A percentile compares a stretch with the other conserved stretches of the same genome.
Evolutionary conservation across 805 yeast genomes (phyloP).

Genomic region (Komagataella pseudopastoris): DNA sequence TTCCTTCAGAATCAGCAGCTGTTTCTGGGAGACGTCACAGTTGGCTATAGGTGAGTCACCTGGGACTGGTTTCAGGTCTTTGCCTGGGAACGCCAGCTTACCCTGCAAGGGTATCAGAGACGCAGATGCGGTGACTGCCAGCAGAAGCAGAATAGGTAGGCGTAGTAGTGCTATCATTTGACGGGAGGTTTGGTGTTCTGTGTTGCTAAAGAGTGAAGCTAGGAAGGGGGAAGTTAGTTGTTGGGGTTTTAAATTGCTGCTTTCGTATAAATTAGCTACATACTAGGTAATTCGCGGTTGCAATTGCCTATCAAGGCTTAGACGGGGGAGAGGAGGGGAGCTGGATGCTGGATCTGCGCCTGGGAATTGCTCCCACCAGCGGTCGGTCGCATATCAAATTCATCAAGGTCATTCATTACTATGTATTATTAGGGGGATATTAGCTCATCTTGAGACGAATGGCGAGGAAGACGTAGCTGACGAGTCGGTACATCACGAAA

Average conservation of each 20-base stretch:
- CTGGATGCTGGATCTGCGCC: too few relatives aligned
- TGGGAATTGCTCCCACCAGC: too few relatives aligned
- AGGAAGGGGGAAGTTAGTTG: not conserved
- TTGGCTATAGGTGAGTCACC: conserved; percentile 79
- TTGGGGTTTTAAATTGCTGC: not conserved
- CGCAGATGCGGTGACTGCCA: not conserved
- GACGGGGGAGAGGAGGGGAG: too few relatives aligned
- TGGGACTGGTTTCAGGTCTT: conserved; percentile 57
- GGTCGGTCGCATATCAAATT: too few relatives aligned
- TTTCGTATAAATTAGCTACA: too few relatives aligned
- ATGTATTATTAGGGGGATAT: not conserved
- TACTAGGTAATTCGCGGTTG: not conserved
- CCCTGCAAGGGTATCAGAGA: not conserved
- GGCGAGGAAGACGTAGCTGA: conserved; percentile 10
- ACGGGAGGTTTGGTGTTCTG: not conserved
- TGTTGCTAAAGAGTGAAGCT: not conserved
- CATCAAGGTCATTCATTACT: too few relatives aligned
- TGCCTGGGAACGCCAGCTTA: not conserved
- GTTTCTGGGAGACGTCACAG: conserved; percentile 57
- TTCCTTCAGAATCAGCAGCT: conserved; percentile 45
- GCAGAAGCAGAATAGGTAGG: not conserved
- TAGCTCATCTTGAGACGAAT: not conserved
- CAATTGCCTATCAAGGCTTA: too few relatives aligned
- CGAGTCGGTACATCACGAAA: conserved; percentile 19
- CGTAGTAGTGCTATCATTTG: not conserved